Percentiles rank a stretch among this genome's conserved stretches.
phyloP scores from a whole-genome alignment of 2,329 filamentous ascomycete species.

The Grosmannia serpens region DNA sequence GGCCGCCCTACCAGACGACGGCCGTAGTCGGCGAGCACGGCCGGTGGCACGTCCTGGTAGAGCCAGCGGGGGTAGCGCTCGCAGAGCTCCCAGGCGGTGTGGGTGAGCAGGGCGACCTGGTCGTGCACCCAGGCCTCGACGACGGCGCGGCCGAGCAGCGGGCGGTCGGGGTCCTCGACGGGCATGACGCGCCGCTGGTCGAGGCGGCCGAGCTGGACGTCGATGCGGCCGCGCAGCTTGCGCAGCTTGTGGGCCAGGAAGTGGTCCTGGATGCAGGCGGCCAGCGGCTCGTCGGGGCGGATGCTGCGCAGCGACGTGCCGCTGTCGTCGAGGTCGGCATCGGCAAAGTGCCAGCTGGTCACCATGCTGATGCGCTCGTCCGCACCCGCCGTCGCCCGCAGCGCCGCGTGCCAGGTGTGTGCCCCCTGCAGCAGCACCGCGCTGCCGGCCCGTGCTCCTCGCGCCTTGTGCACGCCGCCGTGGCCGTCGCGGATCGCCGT shows the following conservation, averaged over 20 bases:
- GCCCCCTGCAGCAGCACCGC: slow-evolving; percentile 1
- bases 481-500: neutral
- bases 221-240: slow-evolving; percentile 1
- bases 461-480: neutral
- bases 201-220: neutral
- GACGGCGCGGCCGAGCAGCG: neutral
- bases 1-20: neutral
- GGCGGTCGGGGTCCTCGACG: neutral
- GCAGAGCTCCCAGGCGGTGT: slow-evolving; percentile 1
- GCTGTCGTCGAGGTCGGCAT: slow-evolving; percentile 1
- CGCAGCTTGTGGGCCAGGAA: slow-evolving; percentile 2
- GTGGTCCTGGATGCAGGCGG: neutral
- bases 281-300: neutral
- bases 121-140: neutral
- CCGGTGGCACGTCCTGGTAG: neutral
- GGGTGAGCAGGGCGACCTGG: neutral
- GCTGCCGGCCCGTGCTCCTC: neutral
- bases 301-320: slow-evolving; percentile 2
- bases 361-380: slow-evolving; percentile 3
- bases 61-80: neutral
- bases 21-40: neutral
- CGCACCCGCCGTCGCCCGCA: neutral
- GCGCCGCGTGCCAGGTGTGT: neutral
- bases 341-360: slow-evolving; percentile 2
- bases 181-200: neutral